Evolutionary conservation across 257 asterid species (phyloP), one percentile per base, ranked within the genome.

Genomic region (Cruciata laevipes): DNA sequence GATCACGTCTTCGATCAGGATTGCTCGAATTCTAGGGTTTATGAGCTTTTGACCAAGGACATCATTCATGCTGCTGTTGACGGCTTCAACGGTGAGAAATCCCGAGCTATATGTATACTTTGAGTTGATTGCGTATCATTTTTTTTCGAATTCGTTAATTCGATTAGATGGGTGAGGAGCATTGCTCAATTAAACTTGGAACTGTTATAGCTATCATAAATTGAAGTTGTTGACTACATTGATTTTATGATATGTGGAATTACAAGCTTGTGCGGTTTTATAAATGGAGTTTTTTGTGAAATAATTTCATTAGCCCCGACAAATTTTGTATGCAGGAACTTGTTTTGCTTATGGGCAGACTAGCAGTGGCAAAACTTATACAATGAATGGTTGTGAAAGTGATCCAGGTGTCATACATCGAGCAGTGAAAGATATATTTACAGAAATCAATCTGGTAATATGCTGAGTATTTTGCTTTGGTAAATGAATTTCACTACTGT

Each of bases 311-410:
- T 47, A 2, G 47, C 51, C 0, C 3, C 31, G 55, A 33, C 40
- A 25, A 4, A 67, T 23, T 24, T 53, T 57, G 47, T 20, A 64
- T 82, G 75, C 81, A 94, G 98, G 97, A 76, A 94, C 99, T 80
- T 96, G 90, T 74, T 94, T 94, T 82, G 99, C 99, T 24, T 94
- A 90, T 72, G 99, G 99, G 32, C 99, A 94, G 83, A 94, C 98
- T 56, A 94, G 99, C 71, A 94, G 99, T 79, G 99, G 99, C 31
- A 90, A 94, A 82, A 94, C 98, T 11, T 94, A 74, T 75, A 94
- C 99, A 27, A 94, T 94, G 99, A 94, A 94, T 74, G 96, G 99
- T 72, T 88, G 96, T 11, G 91, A 87, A 66, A 81, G 78, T 78
- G 96, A 94, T 81, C 96, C 96, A 12, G 98, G 99, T 71, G 77